Conservation (phyloP, 768 basidiomycete genomes). For the Tricholoma saponaceum region DNA sequence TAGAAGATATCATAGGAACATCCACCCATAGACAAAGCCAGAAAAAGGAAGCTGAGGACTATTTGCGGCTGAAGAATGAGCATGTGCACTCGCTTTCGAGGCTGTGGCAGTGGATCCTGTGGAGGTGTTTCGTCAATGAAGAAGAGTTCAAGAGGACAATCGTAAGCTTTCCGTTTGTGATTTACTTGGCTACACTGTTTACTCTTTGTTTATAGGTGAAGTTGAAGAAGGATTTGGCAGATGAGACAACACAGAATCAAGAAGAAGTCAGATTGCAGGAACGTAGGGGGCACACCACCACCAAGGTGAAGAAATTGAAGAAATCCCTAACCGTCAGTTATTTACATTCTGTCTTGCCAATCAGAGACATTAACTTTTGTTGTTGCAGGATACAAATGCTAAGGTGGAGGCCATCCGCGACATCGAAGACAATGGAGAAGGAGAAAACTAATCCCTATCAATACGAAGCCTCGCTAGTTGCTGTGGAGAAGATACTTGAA, state of each 20-base stretch:
- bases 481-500: conserved; percentile 82
- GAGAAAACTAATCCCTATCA: conserved; percentile 65
- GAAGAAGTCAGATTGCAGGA: conserved; percentile 81
- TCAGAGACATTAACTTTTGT: neutral
- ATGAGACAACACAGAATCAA: conserved; percentile 72
- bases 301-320: conserved; percentile 85
- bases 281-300: conserved; percentile 75
- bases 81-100: conserved; percentile 67
- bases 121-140: conserved; percentile 66
- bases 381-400: conserved; percentile 52
- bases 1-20: conserved; percentile 98
- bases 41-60: conserved; percentile 89
- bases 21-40: conserved; percentile 87
- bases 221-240: conserved; percentile 53
- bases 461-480: conserved; percentile 62
- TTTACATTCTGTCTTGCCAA: neutral
- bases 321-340: conserved; percentile 69
- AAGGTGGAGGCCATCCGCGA: conserved; percentile 57
- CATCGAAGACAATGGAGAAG: conserved; percentile 68
- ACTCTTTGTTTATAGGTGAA: conserved; percentile 40
- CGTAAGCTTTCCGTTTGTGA: conserved; percentile 37
- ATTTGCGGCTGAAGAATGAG: conserved; percentile 78
- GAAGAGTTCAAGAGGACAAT: conserved; percentile 52
- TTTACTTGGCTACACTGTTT: neutral
- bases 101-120: conserved; percentile 81